Base-by-base conservation (phyloP, 331 rosid genomes). In the Acacia concinna region DNA sequence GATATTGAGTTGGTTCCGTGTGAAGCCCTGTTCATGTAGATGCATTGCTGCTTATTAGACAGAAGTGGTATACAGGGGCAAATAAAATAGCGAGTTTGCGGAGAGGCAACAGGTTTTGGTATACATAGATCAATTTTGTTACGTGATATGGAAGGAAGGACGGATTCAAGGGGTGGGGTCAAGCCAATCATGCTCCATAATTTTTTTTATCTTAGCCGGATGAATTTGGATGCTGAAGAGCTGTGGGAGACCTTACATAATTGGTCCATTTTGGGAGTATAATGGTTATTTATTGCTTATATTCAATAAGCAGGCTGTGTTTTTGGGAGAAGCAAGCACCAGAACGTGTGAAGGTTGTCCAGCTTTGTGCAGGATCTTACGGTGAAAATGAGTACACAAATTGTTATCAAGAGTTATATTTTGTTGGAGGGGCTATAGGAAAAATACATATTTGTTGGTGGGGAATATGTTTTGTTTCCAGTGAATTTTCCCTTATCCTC, bases 261-360 rank as follows among this genome's bases (percentile, higher is more conserved):
- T 73, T 43, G 87, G 86, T 75, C 82, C 31, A 41, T 75, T 81
- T 78, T 75, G 86, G 59, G 49, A 80, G 59, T 72, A 44, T 81
- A 59, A 40, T 76, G 64, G 76, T 75, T 81, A 64, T 74, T 84
- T 71, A 74, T 85, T 79, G 89, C 81, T 84, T 84, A 73, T 84
- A 76, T 81, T 80, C 82, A 87, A 79, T 90, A 90, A 84, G 89
- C 80, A 82, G 87, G 87, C 75, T 81, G 65, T 84, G 83, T 82
- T 80, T 51, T 72, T 66, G 78, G 78, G 74, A 78, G 74, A 78
- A 37, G 74, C 54, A 75, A 75, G 77, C 74, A 81, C 52, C 77
- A 25, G 35, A 27, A 17, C 6, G 27, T 44, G 17, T 64, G 40
- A 81, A 73, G 65, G 71, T 82, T 73, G 72, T 74, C 75, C 74